Percentiles rank a stretch among this genome's conserved stretches.
Evolutionary conservation across 352 stramenopile genomes (phyloP).

Genomic region (Plasmopara viticola): DNA sequence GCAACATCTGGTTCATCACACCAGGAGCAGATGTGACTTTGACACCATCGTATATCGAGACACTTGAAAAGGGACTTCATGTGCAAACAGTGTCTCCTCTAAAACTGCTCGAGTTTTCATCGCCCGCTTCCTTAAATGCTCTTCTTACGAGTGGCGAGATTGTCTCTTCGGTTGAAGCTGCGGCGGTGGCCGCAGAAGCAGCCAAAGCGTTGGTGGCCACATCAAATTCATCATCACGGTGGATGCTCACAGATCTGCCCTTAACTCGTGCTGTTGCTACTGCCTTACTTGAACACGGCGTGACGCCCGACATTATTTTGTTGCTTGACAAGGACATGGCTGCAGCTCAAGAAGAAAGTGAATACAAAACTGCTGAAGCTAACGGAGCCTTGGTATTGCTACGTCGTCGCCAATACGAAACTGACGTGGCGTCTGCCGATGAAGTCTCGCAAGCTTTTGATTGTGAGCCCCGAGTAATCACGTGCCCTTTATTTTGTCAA

Average conservation of each 20-base stretch:
- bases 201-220: conserved; percentile 16
- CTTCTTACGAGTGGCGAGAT: conserved; percentile 32
- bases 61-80: conserved; percentile 15
- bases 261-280: conserved; percentile 29
- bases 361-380: neutral
- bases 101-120: conserved; percentile 21
- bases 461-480: conserved; percentile 13
- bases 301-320: conserved; percentile 48
- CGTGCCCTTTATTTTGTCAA: conserved; percentile 19
- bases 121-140: conserved; percentile 34
- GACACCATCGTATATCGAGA: conserved; percentile 14
- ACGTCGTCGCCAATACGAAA: conserved; percentile 26
- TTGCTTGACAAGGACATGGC: conserved; percentile 29
- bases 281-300: conserved; percentile 33
- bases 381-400: conserved; percentile 11
- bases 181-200: conserved; percentile 18
- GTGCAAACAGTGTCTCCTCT: conserved; percentile 22
- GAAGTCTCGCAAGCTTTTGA: conserved; percentile 16
- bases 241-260: conserved; percentile 51
- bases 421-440: conserved; percentile 12
- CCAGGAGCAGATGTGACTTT: conserved; percentile 12
- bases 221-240: conserved; percentile 12
- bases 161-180: conserved; percentile 18
- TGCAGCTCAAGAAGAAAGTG: conserved; percentile 10
- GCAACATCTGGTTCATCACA: conserved; percentile 39